Conservation (phyloP, 1,284 basidiomycete genomes). For the Apiotrichum laibachii region DNA sequence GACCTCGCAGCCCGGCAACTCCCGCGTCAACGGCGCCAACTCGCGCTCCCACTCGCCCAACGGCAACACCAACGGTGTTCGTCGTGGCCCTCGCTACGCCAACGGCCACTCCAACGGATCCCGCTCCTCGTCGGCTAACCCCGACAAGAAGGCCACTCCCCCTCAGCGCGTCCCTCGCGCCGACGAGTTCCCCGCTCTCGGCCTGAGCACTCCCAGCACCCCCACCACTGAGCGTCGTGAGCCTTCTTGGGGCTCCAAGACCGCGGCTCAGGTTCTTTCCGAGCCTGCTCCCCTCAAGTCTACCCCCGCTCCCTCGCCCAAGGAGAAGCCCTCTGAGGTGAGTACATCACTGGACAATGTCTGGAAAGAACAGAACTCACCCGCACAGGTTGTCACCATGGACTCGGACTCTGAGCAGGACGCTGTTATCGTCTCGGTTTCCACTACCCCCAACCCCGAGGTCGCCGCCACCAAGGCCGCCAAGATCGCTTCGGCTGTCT, state of each 20-base stretch:
- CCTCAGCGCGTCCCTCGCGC: constrained; percentile 49
- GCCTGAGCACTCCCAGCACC: constrained; percentile 19
- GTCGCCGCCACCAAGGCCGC: constrained; percentile 18
- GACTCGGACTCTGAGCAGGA: constrained; percentile 48
- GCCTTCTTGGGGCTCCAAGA: constrained; percentile 39
- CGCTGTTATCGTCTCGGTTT: constrained; percentile 49
- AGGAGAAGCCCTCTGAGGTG: constrained; percentile 19
- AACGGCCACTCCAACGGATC: constrained; percentile 24
- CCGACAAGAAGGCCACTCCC: constrained; percentile 17
- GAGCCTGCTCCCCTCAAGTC: constrained; percentile 49
- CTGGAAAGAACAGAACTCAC: background rate
- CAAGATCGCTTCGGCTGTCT: constrained; percentile 28
- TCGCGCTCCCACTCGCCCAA: constrained; percentile 48
- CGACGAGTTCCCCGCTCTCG: constrained; percentile 51
- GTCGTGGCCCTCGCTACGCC: constrained; percentile 12
- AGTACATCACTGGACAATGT: background rate
- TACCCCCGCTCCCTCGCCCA: constrained; percentile 12
- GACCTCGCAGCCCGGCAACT: constrained; percentile 43
- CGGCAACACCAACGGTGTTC: constrained; percentile 14
- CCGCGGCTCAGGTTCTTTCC: constrained; percentile 50
- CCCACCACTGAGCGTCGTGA: constrained; percentile 32
- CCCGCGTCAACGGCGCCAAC: constrained; percentile 33
- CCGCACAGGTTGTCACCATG: constrained; percentile 40
- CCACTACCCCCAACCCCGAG: constrained; percentile 29
- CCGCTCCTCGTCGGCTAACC: constrained; percentile 23